Percentiles rank a stretch among this genome's conserved stretches.
These are phyloP conservation scores for Trypanosoma boissoni DNA, from an alignment of 208 protist species.

Conservation along the genomic window DNA sequence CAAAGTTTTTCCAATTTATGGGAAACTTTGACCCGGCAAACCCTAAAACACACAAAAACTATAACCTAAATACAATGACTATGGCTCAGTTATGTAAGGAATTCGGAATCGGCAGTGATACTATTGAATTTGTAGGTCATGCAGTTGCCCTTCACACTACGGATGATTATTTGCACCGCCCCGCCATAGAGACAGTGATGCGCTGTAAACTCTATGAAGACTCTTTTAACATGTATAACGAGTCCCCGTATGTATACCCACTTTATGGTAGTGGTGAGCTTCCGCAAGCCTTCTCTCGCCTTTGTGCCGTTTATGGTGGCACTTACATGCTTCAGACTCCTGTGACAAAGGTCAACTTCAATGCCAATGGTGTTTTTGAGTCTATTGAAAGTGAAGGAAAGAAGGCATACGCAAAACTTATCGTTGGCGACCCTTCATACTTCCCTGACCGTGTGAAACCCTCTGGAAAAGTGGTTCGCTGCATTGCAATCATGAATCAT, in stretches of 20 bases:
- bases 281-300: constrained; percentile 97
- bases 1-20: constrained; percentile 94
- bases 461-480: constrained; percentile 94
- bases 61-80: constrained; percentile 86
- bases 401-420: constrained; percentile 91
- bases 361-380: constrained; percentile 91
- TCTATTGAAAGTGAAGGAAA: constrained; percentile 90
- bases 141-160: constrained; percentile 89
- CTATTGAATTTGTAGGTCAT: constrained; percentile 98
- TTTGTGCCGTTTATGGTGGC: constrained; percentile 94
- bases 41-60: constrained; percentile 89
- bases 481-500: constrained; percentile 97
- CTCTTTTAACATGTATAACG: constrained; percentile 93
- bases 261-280: constrained; percentile 99
- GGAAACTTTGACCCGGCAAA: constrained; percentile 86
- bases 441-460: constrained; percentile 95
- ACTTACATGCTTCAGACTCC: constrained; percentile 99
- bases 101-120: constrained; percentile 93
- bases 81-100: constrained; percentile 95
- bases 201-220: constrained; percentile 96
- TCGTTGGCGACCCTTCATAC: constrained; percentile 99
- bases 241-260: constrained; percentile 99
- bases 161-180: constrained; percentile 93
- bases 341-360: constrained; percentile 96
- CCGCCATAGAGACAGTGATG: constrained; percentile 93